Evolutionary conservation across 345 rosid species (phyloP), one percentile per base, ranked within the genome.

Genomic region (Eucalyptus curtisii): DNA sequence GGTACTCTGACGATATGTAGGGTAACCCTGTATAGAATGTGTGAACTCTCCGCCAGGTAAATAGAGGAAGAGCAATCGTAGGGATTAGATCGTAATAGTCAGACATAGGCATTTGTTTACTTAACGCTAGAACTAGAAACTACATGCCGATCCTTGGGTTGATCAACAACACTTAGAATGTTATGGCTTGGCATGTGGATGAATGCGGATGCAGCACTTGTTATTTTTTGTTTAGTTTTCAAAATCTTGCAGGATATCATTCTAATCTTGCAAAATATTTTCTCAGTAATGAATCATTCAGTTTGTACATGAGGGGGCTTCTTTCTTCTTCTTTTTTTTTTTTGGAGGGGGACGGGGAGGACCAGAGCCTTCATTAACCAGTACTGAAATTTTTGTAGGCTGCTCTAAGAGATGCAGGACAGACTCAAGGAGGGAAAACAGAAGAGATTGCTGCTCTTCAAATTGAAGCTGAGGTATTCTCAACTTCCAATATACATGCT

Each of bases 381-480:
- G 44, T 89, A 87, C 61, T 61, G 57, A 68, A 87, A 85, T 90
- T 88, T 90, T 89, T 86, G 44, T 93, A 97, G 99, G 97, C 98
- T 94, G 97, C 98, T 90, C 86, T 93, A 88, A 93, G 89, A 91
- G 91, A 89, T 50, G 97, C 94, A 49, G 91, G 94, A 91, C 95
- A 94, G 90, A 91, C 88, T 89, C 93, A 89, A 89, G 94, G 94
- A 86, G 92, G 92, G 84, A 93, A 80, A 90, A 90, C 90, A 20
- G 95, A 90, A 89, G 93, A 93, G 76, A 90, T 96, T 82, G 89
- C 94, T 33, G 91, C 95, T 89, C 97, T 96, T 89, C 93, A 82
- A 87, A 90, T 93, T 53, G 98, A 97, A 90, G 96, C 95, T 87
- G 96, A 97, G 99, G 99, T 97, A 93, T 82, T 85, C 66, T 71